Evolutionary conservation across 306 rosid genomes (phyloP), one percentile per base, ranked within the genome.

Genomic region (Benincasa hispida): DNA sequence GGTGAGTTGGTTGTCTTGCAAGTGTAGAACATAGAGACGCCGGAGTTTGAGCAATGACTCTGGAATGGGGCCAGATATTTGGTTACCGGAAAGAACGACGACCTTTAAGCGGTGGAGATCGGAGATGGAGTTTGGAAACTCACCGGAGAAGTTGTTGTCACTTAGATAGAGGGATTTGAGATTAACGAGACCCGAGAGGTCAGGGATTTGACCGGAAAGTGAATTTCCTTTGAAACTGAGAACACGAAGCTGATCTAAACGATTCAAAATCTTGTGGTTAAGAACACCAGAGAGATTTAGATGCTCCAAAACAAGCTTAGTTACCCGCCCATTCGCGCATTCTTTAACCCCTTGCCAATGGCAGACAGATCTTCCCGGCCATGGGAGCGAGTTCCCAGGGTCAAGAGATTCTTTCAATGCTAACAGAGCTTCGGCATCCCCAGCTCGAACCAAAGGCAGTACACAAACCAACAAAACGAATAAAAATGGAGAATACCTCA

Each of bases 201-300:
- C 79, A 10, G 99, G 99, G 78, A 94, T 86, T 81, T 76, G 86
- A 24, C 93, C 97, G 19, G 87, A 89, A 56, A 94, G 83, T 2
- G 88, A 86, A 84, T 94, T 94, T 8, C 91, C 87, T 68, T 94
- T 91, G 82, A 94, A 88, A 78, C 99, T 94, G 10, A 94, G 89
- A 15, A 94, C 99, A 48, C 99, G 84, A 73, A 94, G 93, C 65
- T 94, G 97, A 83, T 94, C 99, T 28, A 94, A 79, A 24, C 74
- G 93, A 78, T 80, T 88, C 74, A 94, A 56, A 78, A 89, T 85
- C 67, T 82, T 84, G 17, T 56, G 77, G n/a, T 92, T 87, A 27
- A 94, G 77, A 42, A 80, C 45, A 0, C 96, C 99, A 0, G 92
- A 88, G 79, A 94, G 80, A 81, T 89, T 94, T 25, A 81, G 79